Base-by-base conservation (phyloP, 331 rosid species). In the Phaseolus coccineus region DNA sequence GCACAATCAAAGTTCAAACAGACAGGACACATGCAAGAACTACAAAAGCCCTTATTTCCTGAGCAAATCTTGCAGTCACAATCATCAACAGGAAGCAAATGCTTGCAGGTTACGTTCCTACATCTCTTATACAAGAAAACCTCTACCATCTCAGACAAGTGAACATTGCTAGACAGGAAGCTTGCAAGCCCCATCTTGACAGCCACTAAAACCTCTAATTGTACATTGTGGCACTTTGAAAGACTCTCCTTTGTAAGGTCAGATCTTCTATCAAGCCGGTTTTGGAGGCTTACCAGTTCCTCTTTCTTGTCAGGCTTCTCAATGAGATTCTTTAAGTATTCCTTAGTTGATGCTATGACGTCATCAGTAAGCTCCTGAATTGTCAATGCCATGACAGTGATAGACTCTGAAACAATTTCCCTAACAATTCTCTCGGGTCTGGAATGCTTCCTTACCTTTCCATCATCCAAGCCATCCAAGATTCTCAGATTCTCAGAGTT, bases 1-100 rank as follows among this genome's bases (percentile, higher is more conserved):
- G 99, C 99, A 80, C 93, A 91, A 74, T 96, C 99, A 55, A 96
- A 96, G 85, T 91, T 96, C 97, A 96, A 83, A 80, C 99, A 96
- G 6, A 96, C 59, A 59, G 98, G 98, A 82, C 99, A 96, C 99
- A 93, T 96, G 47, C 99, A 96, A 53, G 94, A 85, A 37, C 97
- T 91, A 79, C 99, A 96, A 72, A 96, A 96, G 19, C 99, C 99
- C 79, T 87, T 88, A 39, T 91, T 90, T 24, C 83, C 86, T 1
- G 97, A 89, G 84, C 99, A 96, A 82, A 91, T 85, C 88, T 90
- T 88, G 90, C 99, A 96, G 80, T 96, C 99, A 78, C 99, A 96
- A 63, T 96, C 99, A 81, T 96, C 99, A 64, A 93, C 93, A n/a
- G 99, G 99, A 80, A 96, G 88, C 57, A 86, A 42, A 73, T 68